These are phyloP conservation scores for Lasiosphaeria miniovina DNA, from an alignment of 495 filamentous ascomycete species.

Conservation along the genomic window DNA sequence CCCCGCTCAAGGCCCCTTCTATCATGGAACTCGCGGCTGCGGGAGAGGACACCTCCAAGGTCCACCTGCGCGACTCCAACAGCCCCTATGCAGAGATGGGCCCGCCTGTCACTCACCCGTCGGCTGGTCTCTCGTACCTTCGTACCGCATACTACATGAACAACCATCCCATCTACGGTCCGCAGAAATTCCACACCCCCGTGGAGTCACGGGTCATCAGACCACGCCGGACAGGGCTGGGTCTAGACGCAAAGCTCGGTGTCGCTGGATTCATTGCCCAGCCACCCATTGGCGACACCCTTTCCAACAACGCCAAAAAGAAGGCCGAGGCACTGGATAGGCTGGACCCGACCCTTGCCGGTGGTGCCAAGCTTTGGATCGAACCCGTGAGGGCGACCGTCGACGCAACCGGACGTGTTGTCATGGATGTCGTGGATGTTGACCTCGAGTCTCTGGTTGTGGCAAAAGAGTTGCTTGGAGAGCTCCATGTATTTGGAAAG, in stretches of 20 bases:
- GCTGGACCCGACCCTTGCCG: conserved; percentile 58
- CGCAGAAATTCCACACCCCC: conserved; percentile 59
- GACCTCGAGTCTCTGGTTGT: conserved; percentile 47
- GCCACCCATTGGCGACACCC: conserved; percentile 25
- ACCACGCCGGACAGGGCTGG: conserved; percentile 38
- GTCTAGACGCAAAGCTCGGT: conserved; percentile 32
- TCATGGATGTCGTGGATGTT: conserved; percentile 47
- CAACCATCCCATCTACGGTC: conserved; percentile 83
- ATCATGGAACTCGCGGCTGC: not conserved
- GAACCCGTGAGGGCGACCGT: conserved; percentile 54
- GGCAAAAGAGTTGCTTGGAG: conserved; percentile 45
- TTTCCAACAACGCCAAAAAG: conserved; percentile 23
- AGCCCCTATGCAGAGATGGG: conserved; percentile 57
- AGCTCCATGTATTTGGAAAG: conserved; percentile 27
- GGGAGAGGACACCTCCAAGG: not conserved
- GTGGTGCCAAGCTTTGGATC: conserved; percentile 67
- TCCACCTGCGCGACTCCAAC: conserved; percentile 16
- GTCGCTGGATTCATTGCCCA: conserved; percentile 49
- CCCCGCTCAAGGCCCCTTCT: conserved; percentile 32
- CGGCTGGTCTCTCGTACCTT: conserved; percentile 82
- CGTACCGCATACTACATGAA: conserved; percentile 64
- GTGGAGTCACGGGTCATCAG: conserved; percentile 67
- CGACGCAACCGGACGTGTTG: conserved; percentile 58
- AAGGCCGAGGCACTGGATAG: conserved; percentile 36
- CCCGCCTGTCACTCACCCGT: conserved; percentile 85